These are phyloP conservation scores for Pseudevernia furfuracea DNA, from an alignment of 495 filamentous ascomycete species.

Conservation along the genomic window DNA sequence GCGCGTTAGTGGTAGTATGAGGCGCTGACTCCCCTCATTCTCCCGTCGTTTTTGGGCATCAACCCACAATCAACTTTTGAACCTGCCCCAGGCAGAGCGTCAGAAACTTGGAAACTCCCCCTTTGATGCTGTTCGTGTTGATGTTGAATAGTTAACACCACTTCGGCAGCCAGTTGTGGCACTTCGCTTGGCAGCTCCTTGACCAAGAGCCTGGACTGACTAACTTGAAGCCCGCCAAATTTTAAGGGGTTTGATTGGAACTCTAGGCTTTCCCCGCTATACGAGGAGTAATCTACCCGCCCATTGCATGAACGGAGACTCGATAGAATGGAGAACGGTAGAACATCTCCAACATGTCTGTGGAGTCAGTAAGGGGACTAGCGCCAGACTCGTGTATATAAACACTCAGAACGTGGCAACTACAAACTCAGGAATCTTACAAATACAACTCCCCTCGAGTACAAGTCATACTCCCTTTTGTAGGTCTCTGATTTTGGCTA, in stretches of 20 bases:
- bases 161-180: background rate
- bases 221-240: no score
- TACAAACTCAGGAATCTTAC: background rate
- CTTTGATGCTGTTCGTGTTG: no score
- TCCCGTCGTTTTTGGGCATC: no score
- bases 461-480: background rate
- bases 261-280: background rate
- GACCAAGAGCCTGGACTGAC: background rate
- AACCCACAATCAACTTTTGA: no score
- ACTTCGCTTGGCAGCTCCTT: background rate
- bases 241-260: background rate
- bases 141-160: background rate
- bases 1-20: background rate
- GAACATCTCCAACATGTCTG: background rate
- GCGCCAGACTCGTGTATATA: background rate
- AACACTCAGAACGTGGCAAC: no score
- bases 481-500: background rate
- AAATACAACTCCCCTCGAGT: background rate
- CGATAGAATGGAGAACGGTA: background rate
- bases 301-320: background rate
- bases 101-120: no score
- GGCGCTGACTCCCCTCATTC: no score
- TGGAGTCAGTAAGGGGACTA: background rate
- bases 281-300: background rate
- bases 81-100: no score